Evolutionary conservation across 2,329 filamentous ascomycete genomes (phyloP), one percentile per base, ranked within the genome.

Genomic region (Tolypocladium ovalisporum): DNA sequence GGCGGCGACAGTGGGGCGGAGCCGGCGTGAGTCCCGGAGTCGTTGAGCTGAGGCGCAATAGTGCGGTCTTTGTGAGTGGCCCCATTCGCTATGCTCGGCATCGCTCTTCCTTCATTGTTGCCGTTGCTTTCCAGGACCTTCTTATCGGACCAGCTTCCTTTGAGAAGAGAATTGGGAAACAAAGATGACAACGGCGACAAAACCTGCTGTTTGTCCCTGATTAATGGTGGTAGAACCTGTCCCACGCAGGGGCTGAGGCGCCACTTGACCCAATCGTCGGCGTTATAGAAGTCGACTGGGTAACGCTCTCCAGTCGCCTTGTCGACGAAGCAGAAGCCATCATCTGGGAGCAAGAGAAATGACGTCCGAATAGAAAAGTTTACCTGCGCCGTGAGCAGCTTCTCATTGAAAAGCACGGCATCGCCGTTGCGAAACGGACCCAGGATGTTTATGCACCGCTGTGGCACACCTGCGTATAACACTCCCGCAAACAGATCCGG

Each of bases 371-470:
- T 85, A 0, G 88, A 91, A 66, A 97, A 96, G 72, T 96, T 96
- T 64, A 96, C 92, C 67, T 94, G 89, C 0, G 93, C 91, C 1
- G 91, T 96, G 19, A 97, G 79, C 0, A 97, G 87, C 62, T 90
- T 89, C 60, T 91, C 91, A 65, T 92, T 96, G 59, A 97, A 79
- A 1, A 96, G 79, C 0, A 97, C 91, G 22, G 92, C 89, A 67
- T 97, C 92, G n/a, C 92, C 92, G 64, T 96, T 93, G 39, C 92
- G 85, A 15, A 97, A 71, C 1, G 92, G 92, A 0, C 93, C 93
- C 4, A 97, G 79, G 55, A 96, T 94, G 68, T 96, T 97, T 68
- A 97, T 84, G 68, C 91, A 96, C 56, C 88, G 83, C 63, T 93
- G 87, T 0, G 92, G 92, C 1, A 87, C 85, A 10, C 92, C 93